These are phyloP conservation scores for Hermanozyma aechmeae DNA, from an alignment of 805 yeast genomes.

Conservation along the genomic window DNA sequence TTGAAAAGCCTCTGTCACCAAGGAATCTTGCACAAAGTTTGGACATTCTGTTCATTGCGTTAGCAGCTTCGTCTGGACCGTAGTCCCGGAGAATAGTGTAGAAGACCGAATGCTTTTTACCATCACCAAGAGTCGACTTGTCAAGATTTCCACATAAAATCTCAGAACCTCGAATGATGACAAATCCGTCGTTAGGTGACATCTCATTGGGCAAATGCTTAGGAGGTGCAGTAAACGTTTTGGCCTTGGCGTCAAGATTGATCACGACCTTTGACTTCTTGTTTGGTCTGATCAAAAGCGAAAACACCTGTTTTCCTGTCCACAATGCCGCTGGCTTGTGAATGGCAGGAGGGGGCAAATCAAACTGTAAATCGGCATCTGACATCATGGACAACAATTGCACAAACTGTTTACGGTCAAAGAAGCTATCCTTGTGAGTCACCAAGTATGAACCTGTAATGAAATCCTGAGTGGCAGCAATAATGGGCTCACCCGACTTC, in stretches of 20 bases:
- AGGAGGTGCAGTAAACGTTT: constrained; percentile 75
- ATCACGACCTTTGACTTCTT: constrained; percentile 66
- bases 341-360: constrained; percentile 91
- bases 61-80: constrained; percentile 94
- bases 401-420: constrained; percentile 74
- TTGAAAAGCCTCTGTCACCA: constrained; percentile 94
- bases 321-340: constrained; percentile 82
- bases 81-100: constrained; percentile 91
- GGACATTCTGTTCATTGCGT: constrained; percentile 99
- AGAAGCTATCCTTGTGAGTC: constrained; percentile 88
- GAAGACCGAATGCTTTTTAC: constrained; percentile 93
- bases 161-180: constrained; percentile 81
- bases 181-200: constrained; percentile 97
- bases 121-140: constrained; percentile 92
- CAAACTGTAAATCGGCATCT: constrained; percentile 81
- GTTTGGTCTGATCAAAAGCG: constrained; percentile 80
- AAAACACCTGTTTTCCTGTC: constrained; percentile 97
- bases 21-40: constrained; percentile 90
- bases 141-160: constrained; percentile 94
- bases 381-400: constrained; percentile 92
- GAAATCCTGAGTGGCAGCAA: constrained; percentile 99
- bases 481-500: constrained; percentile 96
- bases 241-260: constrained; percentile 90
- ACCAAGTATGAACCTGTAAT: constrained; percentile 93
- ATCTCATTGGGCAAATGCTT: constrained; percentile 66